Evolutionary conservation across 2,329 filamentous ascomycete genomes (phyloP).

Genomic region (Calonectria pseudoreteaudii): DNA sequence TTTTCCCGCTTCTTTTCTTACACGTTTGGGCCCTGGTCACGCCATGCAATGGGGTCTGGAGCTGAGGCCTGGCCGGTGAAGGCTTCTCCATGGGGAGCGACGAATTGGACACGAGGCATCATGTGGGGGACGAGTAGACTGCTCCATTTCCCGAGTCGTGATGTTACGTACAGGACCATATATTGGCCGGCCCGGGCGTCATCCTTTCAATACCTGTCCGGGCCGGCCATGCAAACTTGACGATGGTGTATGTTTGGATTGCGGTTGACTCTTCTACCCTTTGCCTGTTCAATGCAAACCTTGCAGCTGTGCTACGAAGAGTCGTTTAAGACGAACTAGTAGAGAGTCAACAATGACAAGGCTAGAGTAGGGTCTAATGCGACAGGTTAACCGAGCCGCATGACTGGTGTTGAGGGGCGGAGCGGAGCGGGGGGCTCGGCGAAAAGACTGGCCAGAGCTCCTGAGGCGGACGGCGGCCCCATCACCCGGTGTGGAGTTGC

Average conservation of each 20-base stretch:
- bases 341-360: background rate
- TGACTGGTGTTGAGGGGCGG: slow-evolving; percentile 3
- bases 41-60: slow-evolving; percentile 7
- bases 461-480: slow-evolving; percentile 39
- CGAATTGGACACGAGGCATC: slow-evolving; percentile 24
- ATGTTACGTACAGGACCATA: slow-evolving; percentile 40
- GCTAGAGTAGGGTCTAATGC: background rate
- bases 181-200: slow-evolving; percentile 31
- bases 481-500: slow-evolving; percentile 19
- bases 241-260: background rate
- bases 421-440: slow-evolving; percentile 18
- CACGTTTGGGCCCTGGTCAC: background rate
- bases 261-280: no score
- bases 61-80: slow-evolving; percentile 1
- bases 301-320: slow-evolving; percentile 22
- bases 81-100: slow-evolving; percentile 30
- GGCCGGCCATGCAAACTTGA: slow-evolving; percentile 24
- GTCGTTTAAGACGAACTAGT: slow-evolving; percentile 3
- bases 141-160: slow-evolving; percentile 33
- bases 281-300: no score
- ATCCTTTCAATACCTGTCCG: slow-evolving; percentile 32
- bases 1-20: background rate
- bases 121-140: slow-evolving; percentile 33
- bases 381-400: slow-evolving; percentile 15
- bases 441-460: slow-evolving; percentile 16